A percentile compares a stretch with the other conserved stretches of the same genome.
These are phyloP conservation scores for Globisporangium solare DNA, from an alignment of 352 stramenopile species.

Conservation along the genomic window DNA sequence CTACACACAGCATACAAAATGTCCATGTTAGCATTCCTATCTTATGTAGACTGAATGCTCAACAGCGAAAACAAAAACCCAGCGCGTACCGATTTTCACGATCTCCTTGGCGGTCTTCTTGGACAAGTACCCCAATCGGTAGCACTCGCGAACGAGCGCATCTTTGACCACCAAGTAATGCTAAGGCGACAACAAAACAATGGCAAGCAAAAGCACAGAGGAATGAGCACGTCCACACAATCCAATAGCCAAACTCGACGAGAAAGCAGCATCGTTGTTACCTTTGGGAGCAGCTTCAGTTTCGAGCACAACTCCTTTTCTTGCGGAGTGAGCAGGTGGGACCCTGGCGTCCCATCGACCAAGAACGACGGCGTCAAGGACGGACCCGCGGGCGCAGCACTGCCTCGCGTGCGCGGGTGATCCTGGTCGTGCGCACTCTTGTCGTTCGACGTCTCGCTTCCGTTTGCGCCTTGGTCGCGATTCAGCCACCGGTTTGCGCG, in stretches of 20 bases:
- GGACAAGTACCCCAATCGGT: conserved; percentile 66
- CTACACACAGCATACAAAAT: conserved; percentile 31
- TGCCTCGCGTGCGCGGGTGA: conserved; percentile 13
- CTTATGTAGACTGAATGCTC: neutral
- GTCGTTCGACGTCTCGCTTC: neutral
- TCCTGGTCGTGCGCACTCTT: conserved; percentile 20
- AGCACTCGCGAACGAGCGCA: conserved; percentile 88
- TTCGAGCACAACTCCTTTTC: conserved; percentile 89
- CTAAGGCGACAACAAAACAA: conserved; percentile 19
- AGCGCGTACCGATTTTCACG: conserved; percentile 85
- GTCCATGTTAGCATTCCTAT: conserved; percentile 17
- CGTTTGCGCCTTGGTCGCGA: conserved; percentile 38
- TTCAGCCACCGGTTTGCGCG: conserved; percentile 68
- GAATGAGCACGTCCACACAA: neutral
- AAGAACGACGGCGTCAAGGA: conserved; percentile 46
- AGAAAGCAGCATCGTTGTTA: conserved; percentile 13
- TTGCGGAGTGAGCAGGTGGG: conserved; percentile 86
- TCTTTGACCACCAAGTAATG: conserved; percentile 96
- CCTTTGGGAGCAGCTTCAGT: conserved; percentile 88
- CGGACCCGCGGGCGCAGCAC: conserved; percentile 11
- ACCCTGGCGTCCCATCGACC: conserved; percentile 78
- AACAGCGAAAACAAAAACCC: neutral
- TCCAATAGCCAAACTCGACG: neutral
- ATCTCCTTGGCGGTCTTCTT: conserved; percentile 81
- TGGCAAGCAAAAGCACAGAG: neutral